Base-by-base conservation (phyloP, 139 green algal genomes). In the Astrephomene gubernaculifera region DNA sequence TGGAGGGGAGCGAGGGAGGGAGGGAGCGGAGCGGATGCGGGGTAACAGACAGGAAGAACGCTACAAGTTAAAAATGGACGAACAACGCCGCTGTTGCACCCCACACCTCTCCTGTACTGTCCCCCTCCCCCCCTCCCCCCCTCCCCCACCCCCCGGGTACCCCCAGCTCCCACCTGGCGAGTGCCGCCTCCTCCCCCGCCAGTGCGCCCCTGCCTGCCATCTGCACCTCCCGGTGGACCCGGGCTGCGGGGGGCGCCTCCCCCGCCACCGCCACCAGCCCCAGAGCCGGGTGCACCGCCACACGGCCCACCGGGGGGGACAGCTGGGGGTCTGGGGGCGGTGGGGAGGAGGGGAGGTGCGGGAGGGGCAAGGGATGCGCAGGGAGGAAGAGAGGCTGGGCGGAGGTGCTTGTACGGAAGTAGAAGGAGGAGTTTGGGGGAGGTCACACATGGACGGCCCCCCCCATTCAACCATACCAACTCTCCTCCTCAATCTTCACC, bases 241-340 rank as follows among this genome's bases (percentile, higher is more conserved):
- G 81, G 21, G 84, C 68, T 4, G 69, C 76, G 1, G 82, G 41
- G 19, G 86, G 75, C 7, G 84, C 83, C 27, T 81, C 67, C 1
- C 63, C 60, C 72, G 79, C 86, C 60, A 89, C 73, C 33, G 86
- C 89, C n/a, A 90, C 45, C 35, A 71, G 45, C 31, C 86, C 89
- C 31, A 92, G 83, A 8, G 38, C 60, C 31, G 82, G 86, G 79
- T 92, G 89, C 65, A 92, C 74, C 35, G 69, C 53, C 57, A 87
- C 86, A 8, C 75, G 61, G 31, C 68, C 19, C 17, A 89, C 60
- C 10, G 68, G 38, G 2, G 89, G 86, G 17, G 71, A 71, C 44
- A 90, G 67, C 35, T 89, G 79, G 12, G 54, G 0, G 19, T 88
- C 84, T 88, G 84, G n/a, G 43, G 43, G 70, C 0, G 9, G 8